These are phyloP conservation scores for Claviceps sp. DNA, from an alignment of 2,329 filamentous ascomycete species.

Conservation along the genomic window DNA sequence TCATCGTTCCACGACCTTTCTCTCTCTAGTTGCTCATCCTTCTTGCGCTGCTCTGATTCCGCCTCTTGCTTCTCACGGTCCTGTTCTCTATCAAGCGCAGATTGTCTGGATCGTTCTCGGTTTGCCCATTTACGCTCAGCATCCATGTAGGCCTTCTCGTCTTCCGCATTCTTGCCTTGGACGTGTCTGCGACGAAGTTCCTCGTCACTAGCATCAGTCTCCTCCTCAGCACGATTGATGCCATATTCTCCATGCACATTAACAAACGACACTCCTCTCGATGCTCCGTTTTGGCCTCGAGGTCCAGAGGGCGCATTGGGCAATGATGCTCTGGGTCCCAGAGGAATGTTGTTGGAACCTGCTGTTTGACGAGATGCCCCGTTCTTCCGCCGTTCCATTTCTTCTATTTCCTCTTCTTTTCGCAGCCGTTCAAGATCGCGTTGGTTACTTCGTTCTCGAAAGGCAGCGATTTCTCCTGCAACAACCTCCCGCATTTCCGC, in stretches of 20 bases:
- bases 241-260: constrained; percentile 69
- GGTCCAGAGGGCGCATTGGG: constrained; percentile 61
- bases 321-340: constrained; percentile 31
- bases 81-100: constrained; percentile 74
- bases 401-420: constrained; percentile 85
- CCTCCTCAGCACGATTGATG: constrained; percentile 63
- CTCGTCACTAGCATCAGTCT: constrained; percentile 75
- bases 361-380: constrained; percentile 47
- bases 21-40: constrained; percentile 53
- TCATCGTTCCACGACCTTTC: constrained; percentile 79
- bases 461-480: constrained; percentile 84
- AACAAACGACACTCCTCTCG: constrained; percentile 56
- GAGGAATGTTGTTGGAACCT: constrained; percentile 43
- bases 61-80: constrained; percentile 67
- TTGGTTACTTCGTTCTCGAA: constrained; percentile 80
- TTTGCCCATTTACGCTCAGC: constrained; percentile 86
- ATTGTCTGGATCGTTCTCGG: constrained; percentile 69
- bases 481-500: constrained; percentile 94
- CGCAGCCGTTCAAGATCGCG: constrained; percentile 78
- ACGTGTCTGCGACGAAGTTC: constrained; percentile 65
- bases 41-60: constrained; percentile 49
- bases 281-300: constrained; percentile 49
- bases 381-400: constrained; percentile 65
- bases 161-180: constrained; percentile 59
- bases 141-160: constrained; percentile 70